These are phyloP conservation scores for Cutaneotrichosporon sp. DNA, from an alignment of 1,284 basidiomycete species.

Conservation along the genomic window DNA sequence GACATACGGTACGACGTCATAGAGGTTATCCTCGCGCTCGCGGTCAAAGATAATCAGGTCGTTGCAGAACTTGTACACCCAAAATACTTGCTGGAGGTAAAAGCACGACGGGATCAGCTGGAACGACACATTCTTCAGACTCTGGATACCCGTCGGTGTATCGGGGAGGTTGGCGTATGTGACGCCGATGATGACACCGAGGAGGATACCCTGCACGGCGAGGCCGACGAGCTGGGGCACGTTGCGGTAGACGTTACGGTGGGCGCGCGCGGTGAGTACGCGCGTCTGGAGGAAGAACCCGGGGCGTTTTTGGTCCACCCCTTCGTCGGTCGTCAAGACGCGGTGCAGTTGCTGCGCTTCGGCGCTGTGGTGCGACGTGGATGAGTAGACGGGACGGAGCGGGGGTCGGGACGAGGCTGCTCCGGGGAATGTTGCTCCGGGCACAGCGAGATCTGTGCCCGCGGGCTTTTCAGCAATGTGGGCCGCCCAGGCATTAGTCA, in stretches of 20 bases:
- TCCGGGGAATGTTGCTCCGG: not conserved
- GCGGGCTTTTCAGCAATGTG: not conserved
- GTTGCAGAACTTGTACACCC: conserved; percentile 46
- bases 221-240: conserved; percentile 41
- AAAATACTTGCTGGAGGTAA: conserved; percentile 44
- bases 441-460: not conserved
- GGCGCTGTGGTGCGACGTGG: not conserved
- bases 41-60: conserved; percentile 53
- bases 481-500: conserved; percentile 35
- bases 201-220: conserved; percentile 37
- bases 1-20: conserved; percentile 47
- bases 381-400: not conserved
- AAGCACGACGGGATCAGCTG: conserved; percentile 45
- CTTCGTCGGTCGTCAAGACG: not conserved
- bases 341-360: conserved; percentile 9
- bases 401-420: not conserved
- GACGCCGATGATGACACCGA: conserved; percentile 36
- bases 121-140: conserved; percentile 46
- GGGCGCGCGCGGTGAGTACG: conserved; percentile 38
- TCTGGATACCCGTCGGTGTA: conserved; percentile 49
- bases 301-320: conserved; percentile 26
- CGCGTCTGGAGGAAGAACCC: conserved; percentile 38
- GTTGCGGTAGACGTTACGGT: conserved; percentile 47
- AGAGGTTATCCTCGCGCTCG: conserved; percentile 45
- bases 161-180: conserved; percentile 32